Conservation (phyloP, 129 eudicot species). For the Sambucus nigra region DNA sequence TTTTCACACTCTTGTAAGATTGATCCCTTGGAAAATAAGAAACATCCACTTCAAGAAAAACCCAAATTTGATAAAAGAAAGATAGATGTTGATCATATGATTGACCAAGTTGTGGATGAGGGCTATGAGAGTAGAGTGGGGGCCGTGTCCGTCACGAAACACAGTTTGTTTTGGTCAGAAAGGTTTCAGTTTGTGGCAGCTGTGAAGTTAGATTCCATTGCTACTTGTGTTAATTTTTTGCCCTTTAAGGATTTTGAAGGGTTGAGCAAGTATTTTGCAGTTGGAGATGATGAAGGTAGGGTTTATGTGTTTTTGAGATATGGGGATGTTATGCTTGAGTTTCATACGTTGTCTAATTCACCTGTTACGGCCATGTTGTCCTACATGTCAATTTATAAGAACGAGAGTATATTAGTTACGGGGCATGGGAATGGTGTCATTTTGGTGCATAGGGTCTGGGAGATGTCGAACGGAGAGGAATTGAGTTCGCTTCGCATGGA, state of each 20-base stretch:
- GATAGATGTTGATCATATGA: conserved; percentile 1
- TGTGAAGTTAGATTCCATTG: conserved; percentile 54
- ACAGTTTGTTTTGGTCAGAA: conserved; percentile 83
- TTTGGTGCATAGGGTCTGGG: conserved; percentile 78
- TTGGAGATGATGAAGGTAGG: conserved; percentile 70
- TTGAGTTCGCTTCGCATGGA: conserved; percentile 36
- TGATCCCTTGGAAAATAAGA: conserved; percentile 1
- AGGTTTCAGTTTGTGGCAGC: conserved; percentile 83
- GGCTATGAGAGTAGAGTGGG: conserved; percentile 19
- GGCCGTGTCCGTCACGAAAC: conserved; percentile 61
- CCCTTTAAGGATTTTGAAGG: conserved; percentile 75
- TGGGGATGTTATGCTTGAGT: conserved; percentile 71
- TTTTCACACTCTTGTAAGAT: conserved; percentile 14
- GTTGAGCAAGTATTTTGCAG: conserved; percentile 62
- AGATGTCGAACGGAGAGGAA: conserved; percentile 47
- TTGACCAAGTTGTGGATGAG: conserved; percentile 17
- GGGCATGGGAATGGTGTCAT: conserved; percentile 82
- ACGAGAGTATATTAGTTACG: conserved; percentile 65
- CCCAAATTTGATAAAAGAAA: background rate
- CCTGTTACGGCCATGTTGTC: conserved; percentile 52
- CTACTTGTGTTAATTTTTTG: conserved; percentile 60
- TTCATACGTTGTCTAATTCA: conserved; percentile 30
- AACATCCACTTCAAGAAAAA: background rate
- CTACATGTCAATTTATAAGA: conserved; percentile 56
- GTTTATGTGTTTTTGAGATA: conserved; percentile 45